Evolutionary conservation across 345 rosid genomes (phyloP), one percentile per base, ranked within the genome.

Genomic region (Citrus trifoliata): DNA sequence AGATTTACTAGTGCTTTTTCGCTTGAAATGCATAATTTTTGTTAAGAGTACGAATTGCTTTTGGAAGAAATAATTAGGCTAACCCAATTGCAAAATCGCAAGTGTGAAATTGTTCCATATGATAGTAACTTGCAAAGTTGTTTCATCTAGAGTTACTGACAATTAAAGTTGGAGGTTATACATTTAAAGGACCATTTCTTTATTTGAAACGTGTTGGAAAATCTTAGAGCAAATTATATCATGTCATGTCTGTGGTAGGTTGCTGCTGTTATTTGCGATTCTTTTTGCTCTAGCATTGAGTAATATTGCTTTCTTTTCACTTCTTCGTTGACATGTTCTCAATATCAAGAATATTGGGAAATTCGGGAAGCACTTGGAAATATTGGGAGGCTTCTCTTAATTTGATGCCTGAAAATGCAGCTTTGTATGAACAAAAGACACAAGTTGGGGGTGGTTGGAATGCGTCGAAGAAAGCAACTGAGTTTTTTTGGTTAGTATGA

Each of bases 381-480:
- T 82, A 13, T 13, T 95, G 98, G 97, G 95, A 90, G 88, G 87
- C 92, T 77, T 89, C 98, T 79, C 90, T 93, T 69, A 93, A 80
- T 80, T 79, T 95, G 82, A 84, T 84, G 77, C 93, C 97, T 1
- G 86, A 74, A 62, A 91, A 77, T 85, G 94, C 93, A 13, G 84
- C 89, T 68, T 73, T 95, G 63, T 93, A 89, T 65, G 98, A 95
- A 84, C 98, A 93, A 53, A 95, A 95, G 89, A 94, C 98, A 33
- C 98, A 93, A 87, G 55, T 95, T 69, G 98, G 98, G 61, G 95
- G 89, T 79, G 84, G 94, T 9, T 92, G 97, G 97, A 87, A 77
- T 75, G 93, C 95, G 6, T 71, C 90, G 86, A 93, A 86, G 86
- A 87, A 97, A 48, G 97, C 94, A 14, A 83, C 88, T 81, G 51